Conservation (phyloP, 129 eudicot genomes). For the Helianthus annuus region HanXRQr2.0-SUNRISE NC_035437.2:15607694-15608193, state of each 20-base stretch:
- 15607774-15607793: too few species aligned
- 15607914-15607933: neutral
- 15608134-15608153: neutral
- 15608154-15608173: slow-evolving; percentile 4
- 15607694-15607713: too few species aligned
- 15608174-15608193: too few species aligned
- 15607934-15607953: slow-evolving; percentile 2
- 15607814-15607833: too few species aligned
- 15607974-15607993: slow-evolving; percentile 37
- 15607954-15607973: slow-evolving; percentile 29
- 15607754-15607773: too few species aligned
- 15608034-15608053: neutral
- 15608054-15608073: neutral
- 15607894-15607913: neutral
- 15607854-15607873: neutral
- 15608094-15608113: slow-evolving; percentile 7
- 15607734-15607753: too few species aligned
- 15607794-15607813: too few species aligned
- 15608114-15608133: slow-evolving; percentile 14
- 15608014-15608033: neutral
- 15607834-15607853: too few species aligned
- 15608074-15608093: neutral
- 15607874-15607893: neutral
- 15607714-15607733: too few species aligned
- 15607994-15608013: slow-evolving; percentile 8